Percentiles rank a stretch among this genome's conserved stretches.
Conservation (phyloP, 257 asterid species). For the Nicotiana noctiflora region DNA sequence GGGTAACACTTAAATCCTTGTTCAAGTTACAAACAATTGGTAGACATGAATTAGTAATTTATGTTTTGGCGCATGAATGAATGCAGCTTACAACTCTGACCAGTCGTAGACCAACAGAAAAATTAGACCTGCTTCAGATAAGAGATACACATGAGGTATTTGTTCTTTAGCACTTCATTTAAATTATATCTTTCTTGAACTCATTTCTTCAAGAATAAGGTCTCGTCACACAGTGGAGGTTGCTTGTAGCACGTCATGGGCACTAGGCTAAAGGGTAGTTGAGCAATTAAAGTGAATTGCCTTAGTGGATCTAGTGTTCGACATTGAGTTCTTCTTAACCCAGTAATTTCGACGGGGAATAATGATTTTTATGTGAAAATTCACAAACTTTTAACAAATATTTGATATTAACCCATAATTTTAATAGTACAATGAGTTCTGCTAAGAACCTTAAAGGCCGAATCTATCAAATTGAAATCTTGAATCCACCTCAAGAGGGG, state of each 20-base stretch:
- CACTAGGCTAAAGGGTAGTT: neutral
- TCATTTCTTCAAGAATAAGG: neutral
- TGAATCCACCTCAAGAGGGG: neutral
- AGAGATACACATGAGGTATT: conserved; percentile 71
- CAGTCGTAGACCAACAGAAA: conserved; percentile 77
- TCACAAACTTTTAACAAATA: neutral
- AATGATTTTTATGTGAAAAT: neutral
- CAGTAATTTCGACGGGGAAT: neutral
- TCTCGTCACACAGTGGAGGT: neutral
- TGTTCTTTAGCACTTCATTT: neutral
- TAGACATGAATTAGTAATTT: neutral
- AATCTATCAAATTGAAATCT: neutral
- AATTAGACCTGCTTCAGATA: conserved; percentile 72
- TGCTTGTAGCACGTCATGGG: neutral
- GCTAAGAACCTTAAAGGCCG: neutral
- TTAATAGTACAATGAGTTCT: neutral
- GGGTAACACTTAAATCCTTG: conserved; percentile 46
- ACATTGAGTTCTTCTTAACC: neutral
- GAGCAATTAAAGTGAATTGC: neutral
- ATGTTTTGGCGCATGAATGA: conserved; percentile 7
- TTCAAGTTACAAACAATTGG: conserved; percentile 11
- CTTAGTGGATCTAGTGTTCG: neutral
- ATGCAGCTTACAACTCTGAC: conserved; percentile 81
- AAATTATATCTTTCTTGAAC: neutral
- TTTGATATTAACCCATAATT: neutral